Base-by-base conservation (phyloP, 2,329 filamentous ascomycete genomes). In the Ophiostoma novo-ulmi region DNA sequence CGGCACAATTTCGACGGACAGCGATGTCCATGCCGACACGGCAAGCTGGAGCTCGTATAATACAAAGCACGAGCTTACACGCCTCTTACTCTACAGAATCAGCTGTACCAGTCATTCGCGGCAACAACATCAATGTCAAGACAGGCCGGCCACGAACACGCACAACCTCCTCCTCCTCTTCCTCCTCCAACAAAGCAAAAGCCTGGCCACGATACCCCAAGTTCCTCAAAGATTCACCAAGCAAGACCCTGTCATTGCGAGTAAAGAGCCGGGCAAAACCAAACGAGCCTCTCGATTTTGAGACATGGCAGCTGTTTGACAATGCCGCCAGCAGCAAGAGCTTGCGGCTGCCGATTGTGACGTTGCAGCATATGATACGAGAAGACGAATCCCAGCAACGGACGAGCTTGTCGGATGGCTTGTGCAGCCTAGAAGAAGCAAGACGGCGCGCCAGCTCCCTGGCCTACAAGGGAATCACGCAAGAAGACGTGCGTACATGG, bases 401-500 rank as follows among this genome's bases (percentile, higher is more conserved):
- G 63, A 76, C 74, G 11, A 74, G 73, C 63, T 22, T 77, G 26
- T 73, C 73, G 4, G 70, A 71, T 5, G 70, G 70, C 31, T 70
- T 77, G 1, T 75, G 52, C 44, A 38, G 52, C 68, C n/a, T 41
- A 11, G 52, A 61, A 26, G 36, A 63, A n/a, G 31, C 17, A 35
- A 48, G 52, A 36, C 22, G 35, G 14, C 67, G 76, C 14, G 72
- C 82, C 8, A 74, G 76, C 38, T 74, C 73, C 26, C 70, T 82
- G 11, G 75, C 75, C 2, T 71, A 70, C 58, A 79, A 77, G 67
- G 81, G 80, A 6, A 76, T 79, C 72, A 74, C 75, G 1, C 75
- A 75, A 70, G 75, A 75, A 1, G 77, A 82, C 55, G 67, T 82
- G 39, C 77, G 78, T 14, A 78, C 79, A 55, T 83, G 81, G 81